Percentiles rank a stretch among this genome's conserved stretches.
Conservation (phyloP, 768 basidiomycete genomes). For the Tricholomella constricta region DNA sequence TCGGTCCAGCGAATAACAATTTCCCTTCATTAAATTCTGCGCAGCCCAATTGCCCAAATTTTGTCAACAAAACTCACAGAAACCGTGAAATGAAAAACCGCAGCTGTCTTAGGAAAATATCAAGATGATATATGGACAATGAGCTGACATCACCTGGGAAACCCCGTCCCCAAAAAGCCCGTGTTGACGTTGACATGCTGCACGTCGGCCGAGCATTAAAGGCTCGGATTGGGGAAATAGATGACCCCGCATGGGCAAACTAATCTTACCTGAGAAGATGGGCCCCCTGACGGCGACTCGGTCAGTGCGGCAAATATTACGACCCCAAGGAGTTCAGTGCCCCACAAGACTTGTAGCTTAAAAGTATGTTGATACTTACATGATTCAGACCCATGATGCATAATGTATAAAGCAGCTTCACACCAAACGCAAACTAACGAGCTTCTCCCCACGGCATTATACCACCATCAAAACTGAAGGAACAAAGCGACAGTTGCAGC, state of each 20-base stretch:
- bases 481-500: constrained; percentile 1
- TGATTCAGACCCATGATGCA: not conserved
- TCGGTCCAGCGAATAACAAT: not conserved
- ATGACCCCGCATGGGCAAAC: not conserved
- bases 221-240: not conserved
- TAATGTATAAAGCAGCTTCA: no score
- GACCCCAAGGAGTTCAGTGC: not conserved
- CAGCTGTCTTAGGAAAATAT: constrained; percentile 1
- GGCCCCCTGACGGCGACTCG: not conserved
- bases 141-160: constrained; percentile 8
- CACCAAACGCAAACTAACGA: not conserved
- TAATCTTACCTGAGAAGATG: not conserved
- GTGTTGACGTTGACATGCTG: not conserved
- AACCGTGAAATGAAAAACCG: constrained; percentile 15
- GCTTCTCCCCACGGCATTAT: not conserved
- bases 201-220: not conserved
- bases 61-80: not conserved
- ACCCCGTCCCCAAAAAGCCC: not conserved
- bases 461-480: not conserved
- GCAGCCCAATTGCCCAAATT: not conserved
- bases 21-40: not conserved
- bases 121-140: constrained; percentile 15
- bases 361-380: not conserved
- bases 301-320: not conserved
- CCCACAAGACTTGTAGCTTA: not conserved